phyloP scores from a whole-genome alignment of 2,329 filamentous ascomycete species.

The Zarea fungicola region DNA sequence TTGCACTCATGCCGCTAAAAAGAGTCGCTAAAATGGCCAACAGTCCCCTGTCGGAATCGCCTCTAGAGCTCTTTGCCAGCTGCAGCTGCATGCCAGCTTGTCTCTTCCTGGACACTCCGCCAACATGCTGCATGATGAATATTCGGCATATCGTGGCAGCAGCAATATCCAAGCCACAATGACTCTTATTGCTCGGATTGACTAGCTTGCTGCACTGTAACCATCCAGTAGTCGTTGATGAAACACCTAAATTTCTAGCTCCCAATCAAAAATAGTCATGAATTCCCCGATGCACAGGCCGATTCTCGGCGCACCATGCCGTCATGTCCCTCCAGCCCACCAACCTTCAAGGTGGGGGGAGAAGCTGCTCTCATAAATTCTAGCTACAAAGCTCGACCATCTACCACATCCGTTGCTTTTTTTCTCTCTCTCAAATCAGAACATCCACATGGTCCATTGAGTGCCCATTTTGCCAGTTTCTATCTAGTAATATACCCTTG shows the following conservation, averaged over 20 bases:
- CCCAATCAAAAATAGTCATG: too few relatives aligned
- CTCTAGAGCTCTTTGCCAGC: too few relatives aligned
- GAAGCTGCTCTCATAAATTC: neutral
- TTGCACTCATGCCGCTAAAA: neutral
- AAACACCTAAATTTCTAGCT: too few relatives aligned
- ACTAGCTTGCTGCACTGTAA: neutral
- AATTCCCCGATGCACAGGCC: too few relatives aligned
- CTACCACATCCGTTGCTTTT: conserved; percentile 5
- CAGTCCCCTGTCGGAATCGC: neutral
- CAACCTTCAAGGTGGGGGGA: conserved; percentile 13
- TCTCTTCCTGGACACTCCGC: conserved; percentile 2
- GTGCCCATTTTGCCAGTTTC: conserved; percentile 1
- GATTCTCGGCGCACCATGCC: conserved; percentile 3
- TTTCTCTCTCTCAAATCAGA: neutral
- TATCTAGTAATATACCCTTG: conserved; percentile 14
- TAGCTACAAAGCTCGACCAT: conserved; percentile 7
- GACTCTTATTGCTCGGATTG: neutral
- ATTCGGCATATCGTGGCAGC: too few relatives aligned
- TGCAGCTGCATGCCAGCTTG: too few relatives aligned
- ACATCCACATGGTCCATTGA: neutral
- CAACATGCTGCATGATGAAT: neutral
- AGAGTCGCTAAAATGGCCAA: neutral
- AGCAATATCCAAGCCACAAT: neutral
- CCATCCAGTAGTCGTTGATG: too few relatives aligned
- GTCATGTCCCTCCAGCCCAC: conserved; percentile 1